Percentiles rank a stretch among this genome's conserved stretches.
Evolutionary conservation across 2,329 filamentous ascomycete genomes (phyloP).

Genomic region (Botryotinia calthae): DNA sequence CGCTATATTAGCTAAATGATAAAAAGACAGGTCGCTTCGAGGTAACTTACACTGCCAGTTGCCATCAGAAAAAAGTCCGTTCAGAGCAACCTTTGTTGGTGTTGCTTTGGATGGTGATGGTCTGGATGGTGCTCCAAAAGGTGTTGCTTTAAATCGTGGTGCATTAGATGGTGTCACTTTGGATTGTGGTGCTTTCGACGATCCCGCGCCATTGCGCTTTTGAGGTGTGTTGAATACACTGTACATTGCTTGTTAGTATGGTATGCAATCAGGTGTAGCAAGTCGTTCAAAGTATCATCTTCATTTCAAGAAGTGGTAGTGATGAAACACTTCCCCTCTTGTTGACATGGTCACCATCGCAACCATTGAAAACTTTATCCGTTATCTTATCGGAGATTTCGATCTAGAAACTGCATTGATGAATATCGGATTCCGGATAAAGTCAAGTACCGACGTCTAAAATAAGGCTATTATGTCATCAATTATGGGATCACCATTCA

Average conservation of each 20-base stretch:
- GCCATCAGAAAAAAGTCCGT: conserved; percentile 23
- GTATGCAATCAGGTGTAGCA: neutral
- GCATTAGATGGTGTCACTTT: conserved; percentile 7
- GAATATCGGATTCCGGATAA: neutral
- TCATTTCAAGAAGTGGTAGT: neutral
- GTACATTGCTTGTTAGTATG: neutral
- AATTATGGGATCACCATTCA: neutral
- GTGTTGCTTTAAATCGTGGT: neutral
- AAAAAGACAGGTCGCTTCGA: too few relatives aligned
- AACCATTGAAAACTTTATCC: neutral
- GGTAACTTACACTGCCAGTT: conserved; percentile 20
- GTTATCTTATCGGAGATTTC: conserved; percentile 1
- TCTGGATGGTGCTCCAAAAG: neutral
- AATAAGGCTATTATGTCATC: conserved; percentile 14
- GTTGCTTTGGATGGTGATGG: conserved; percentile 5
- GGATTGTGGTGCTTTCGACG: conserved; percentile 1
- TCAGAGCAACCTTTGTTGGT: conserved; percentile 15
- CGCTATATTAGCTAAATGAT: neutral
- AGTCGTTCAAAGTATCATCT: neutral
- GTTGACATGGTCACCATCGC: conserved; percentile 12
- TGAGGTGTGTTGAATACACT: conserved; percentile 14
- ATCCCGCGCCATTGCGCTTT: conserved; percentile 9
- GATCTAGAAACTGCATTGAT: neutral
- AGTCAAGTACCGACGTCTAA: neutral
- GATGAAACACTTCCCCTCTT: neutral